Base-by-base conservation (phyloP, 2,329 filamentous ascomycete genomes). In the Trichoderma sp. region DNA sequence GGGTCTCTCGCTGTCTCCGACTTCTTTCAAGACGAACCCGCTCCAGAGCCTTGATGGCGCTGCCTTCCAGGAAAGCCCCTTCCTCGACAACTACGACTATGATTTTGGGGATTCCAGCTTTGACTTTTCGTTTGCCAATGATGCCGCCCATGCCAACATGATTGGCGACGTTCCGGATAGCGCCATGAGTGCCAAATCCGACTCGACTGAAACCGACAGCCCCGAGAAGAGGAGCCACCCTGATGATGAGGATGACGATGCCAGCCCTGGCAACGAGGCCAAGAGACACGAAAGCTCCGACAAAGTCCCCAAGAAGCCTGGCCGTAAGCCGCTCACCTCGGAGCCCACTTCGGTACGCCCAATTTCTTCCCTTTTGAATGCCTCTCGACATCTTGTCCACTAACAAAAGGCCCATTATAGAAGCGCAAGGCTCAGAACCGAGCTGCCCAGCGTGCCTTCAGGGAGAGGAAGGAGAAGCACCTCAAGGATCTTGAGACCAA, bases 351-450 rank as follows among this genome's bases (percentile, higher is more conserved):
- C 94, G 72, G 94, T 98, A 89, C 83, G 94, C 88, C 37, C 60
- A 32, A 17, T 54, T 19, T 25, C 27, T 53, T 17, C 19, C 22
- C 1, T 9, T 22, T 29, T 22, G n/a, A 54, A 12, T 61, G 27
- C 32, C 52, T 25, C 53, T 27, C 60, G 70, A 71, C 61, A 17
- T 1, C 8, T 25, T 59, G 39, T 67, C 35, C 34, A 50, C 64
- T 67, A 59, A 67, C 64, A 22, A 39, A 32, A 6, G 2, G 32
- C 15, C 17, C 13, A 37, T 15, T 70, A 56, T 74, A 97, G 93
- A 96, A 97, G 82, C 90, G 93, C 74, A 99, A 99, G 82, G 95
- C 95, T 10, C 94, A 97, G 76, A 97, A 97, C 73, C 88, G 94
- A 72, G 94, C 94, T 12, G 94, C 94, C 5, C 94, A 97, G 80